Evolutionary conservation across 306 rosid species (phyloP), one percentile per base, ranked within the genome.

Genomic region (Heteromeles arbutifolia): DNA sequence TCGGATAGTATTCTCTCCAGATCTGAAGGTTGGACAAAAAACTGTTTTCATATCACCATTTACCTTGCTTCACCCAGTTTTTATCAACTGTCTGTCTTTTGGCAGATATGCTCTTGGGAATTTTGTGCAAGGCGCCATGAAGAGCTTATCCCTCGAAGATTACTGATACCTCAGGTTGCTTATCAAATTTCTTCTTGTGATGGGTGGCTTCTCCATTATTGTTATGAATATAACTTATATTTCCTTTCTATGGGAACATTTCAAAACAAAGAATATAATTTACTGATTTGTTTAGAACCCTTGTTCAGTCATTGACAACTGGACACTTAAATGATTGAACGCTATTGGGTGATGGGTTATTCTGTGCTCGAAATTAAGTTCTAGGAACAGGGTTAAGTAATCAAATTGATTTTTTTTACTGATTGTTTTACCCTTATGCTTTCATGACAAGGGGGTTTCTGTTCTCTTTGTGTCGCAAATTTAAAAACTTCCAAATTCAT

Each of bases 41-140:
- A 65, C 64, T 68, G 43, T 74, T 59, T 24, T 63, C 37, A 65
- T 63, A 48, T 63, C 62, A 10, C 37, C 70, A 52, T 78, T 58
- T 32, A 65, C 28, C 65, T 59, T 26, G 70, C 67, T 29, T 70
- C 44, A 48, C 25, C 34, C 22, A 48, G 31, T 65, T 62, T 67
- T 78, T 69, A 69, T 77, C 34, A 65, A 71, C 67, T 75, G 66
- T 81, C 50, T 69, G 63, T 41, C 64, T 77, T 76, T 72, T 74
- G 65, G 77, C 87, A 94, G 98, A 94, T 94, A 74, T 92, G 96
- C 84, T 94, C 98, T 39, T 94, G 98, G 98, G 98, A 94, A 76
- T 94, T 94, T 81, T 94, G 98, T 88, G 98, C 98, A 53, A 88
- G 97, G 67, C 97, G 96, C 70, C 98, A 94, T 74, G 98, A 94